These are phyloP conservation scores for Pseudofabraea citricarpa DNA, from an alignment of 2,329 filamentous ascomycete species.

Conservation along the genomic window DNA sequence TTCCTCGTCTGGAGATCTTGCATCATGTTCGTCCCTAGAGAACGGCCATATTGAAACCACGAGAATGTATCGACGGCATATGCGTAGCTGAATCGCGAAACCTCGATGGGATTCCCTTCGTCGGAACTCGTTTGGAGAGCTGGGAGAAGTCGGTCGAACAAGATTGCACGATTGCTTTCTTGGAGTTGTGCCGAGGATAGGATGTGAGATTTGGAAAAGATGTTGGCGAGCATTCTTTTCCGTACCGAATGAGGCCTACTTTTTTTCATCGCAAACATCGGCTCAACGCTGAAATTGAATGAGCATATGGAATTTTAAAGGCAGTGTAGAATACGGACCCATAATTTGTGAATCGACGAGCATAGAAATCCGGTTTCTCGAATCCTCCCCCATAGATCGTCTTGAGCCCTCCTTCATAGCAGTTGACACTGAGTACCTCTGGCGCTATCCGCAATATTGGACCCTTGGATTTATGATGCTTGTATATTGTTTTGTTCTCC, in stretches of 20 bases:
- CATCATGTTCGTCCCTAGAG: neutral
- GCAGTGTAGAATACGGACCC: conserved; percentile 50
- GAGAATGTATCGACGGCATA: conserved; percentile 1
- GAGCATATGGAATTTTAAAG: too few relatives aligned
- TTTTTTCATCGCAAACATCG: conserved; percentile 65
- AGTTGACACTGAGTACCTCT: conserved; percentile 58
- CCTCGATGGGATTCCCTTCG: conserved; percentile 32
- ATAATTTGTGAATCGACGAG: conserved; percentile 56
- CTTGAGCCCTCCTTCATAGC: conserved; percentile 15
- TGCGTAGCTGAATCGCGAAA: conserved; percentile 40
- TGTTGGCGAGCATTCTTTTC: conserved; percentile 71
- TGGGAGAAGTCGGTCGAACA: conserved; percentile 57
- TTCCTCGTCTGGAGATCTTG: neutral
- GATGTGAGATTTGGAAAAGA: conserved; percentile 74
- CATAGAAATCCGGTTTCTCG: conserved; percentile 23
- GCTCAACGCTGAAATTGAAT: too few relatives aligned
- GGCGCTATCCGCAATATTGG: conserved; percentile 15
- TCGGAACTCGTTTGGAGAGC: conserved; percentile 30
- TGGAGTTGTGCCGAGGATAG: conserved; percentile 52
- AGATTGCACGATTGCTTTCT: conserved; percentile 47
- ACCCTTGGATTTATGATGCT: conserved; percentile 31
- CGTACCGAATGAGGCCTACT: conserved; percentile 59
- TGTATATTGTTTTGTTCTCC: conserved; percentile 58
- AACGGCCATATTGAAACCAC: conserved; percentile 2
- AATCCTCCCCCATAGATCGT: conserved; percentile 4